Conservation (phyloP, 106 monocot species). For the Amphibolis antarctica region DNA sequence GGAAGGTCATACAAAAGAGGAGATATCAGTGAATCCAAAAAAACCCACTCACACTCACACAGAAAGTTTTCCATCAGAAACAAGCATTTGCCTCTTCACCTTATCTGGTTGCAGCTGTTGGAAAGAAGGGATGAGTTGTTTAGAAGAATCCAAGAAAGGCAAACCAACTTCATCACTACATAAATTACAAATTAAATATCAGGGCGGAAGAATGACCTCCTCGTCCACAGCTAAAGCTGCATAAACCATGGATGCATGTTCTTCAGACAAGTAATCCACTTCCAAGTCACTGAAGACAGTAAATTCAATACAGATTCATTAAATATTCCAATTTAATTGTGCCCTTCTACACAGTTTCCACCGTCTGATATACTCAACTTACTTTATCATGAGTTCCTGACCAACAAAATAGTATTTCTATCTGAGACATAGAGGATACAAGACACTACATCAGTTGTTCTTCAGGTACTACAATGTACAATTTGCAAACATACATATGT, state of each 20-base stretch:
- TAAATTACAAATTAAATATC: neutral
- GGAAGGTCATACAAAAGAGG: neutral
- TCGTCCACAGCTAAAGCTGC: slow-evolving; percentile 78
- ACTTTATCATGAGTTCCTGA: no score
- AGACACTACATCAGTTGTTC: no score
- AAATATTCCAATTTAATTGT: no score
- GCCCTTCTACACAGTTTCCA: no score
- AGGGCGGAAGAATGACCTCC: no score
- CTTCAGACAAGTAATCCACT: slow-evolving; percentile 71
- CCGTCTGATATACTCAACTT: no score
- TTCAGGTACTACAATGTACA: no score
- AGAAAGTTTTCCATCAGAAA: slow-evolving; percentile 52
- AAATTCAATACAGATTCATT: no score
- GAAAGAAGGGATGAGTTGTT: slow-evolving; percentile 1
- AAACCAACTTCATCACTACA: neutral
- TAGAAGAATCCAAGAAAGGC: no score
- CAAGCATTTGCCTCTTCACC: slow-evolving; percentile 62
- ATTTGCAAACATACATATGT: no score
- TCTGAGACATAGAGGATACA: no score
- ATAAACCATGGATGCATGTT: slow-evolving; percentile 62
- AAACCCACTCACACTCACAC: slow-evolving; percentile 79
- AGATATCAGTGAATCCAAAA: neutral
- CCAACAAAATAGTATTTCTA: no score
- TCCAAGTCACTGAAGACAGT: slow-evolving; percentile 63
- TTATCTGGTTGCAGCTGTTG: slow-evolving; percentile 87